Conservation (phyloP, 1,284 basidiomycete genomes). For the Hemileia vastatrix region DNA sequence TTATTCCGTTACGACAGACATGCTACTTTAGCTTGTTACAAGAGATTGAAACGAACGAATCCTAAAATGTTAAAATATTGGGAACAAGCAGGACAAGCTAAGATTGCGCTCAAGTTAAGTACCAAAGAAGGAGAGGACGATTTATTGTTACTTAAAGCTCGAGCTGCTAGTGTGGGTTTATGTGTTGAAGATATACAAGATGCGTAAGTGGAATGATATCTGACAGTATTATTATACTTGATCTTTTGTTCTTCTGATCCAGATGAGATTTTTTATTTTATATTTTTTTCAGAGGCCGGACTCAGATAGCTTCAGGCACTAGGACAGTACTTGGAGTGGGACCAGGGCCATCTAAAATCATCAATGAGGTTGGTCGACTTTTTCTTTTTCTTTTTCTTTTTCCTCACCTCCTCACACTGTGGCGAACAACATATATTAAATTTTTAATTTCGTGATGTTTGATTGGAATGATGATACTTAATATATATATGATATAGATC, state of each 20-base stretch:
- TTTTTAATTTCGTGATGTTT: too few relatives aligned
- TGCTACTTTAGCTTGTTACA: slow-evolving; percentile 22
- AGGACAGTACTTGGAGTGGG: slow-evolving; percentile 22
- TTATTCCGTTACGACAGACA: background rate
- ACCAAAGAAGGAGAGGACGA: slow-evolving; percentile 20
- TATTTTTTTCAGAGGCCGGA: slow-evolving; percentile 14
- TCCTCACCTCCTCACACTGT: too few relatives aligned
- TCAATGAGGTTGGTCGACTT: slow-evolving; percentile 22
- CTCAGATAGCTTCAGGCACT: slow-evolving; percentile 23
- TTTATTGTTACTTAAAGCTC: slow-evolving; percentile 14
- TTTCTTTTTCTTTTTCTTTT: too few relatives aligned
- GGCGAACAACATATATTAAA: too few relatives aligned
- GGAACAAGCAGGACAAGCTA: slow-evolving; percentile 18
- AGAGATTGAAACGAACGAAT: slow-evolving; percentile 6
- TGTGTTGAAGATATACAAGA: slow-evolving; percentile 20
- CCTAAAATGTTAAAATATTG: slow-evolving; percentile 12
- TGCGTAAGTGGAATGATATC: slow-evolving; percentile 5
- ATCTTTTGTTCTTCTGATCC: background rate
- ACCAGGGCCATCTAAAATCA: slow-evolving; percentile 16
- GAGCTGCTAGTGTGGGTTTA: slow-evolving; percentile 20
- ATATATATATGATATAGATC: too few relatives aligned
- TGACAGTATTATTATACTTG: background rate
- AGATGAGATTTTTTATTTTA: background rate
- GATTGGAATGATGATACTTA: too few relatives aligned
- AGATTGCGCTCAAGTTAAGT: slow-evolving; percentile 19